Base-by-base conservation (phyloP, 371 early-diverging fungal genomes). In the Smittium culicis region DNA sequence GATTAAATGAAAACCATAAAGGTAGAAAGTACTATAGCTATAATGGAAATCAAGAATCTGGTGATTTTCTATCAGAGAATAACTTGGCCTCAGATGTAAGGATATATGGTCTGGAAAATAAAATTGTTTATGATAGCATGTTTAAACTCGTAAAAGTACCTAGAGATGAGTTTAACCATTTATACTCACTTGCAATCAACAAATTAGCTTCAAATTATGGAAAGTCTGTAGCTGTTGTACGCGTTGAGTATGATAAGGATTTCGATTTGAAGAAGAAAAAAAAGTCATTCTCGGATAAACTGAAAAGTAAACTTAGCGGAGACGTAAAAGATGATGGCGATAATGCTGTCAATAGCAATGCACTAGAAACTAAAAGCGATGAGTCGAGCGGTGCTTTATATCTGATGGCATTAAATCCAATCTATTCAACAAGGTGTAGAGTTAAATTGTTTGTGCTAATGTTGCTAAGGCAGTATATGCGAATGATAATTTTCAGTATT, bases 11-110 rank as follows among this genome's bases (percentile, higher is more conserved):
- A 45, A 45, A 45, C 14, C 20, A 14, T 45, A 20, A 45, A 14
- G 45, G 20, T 45, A 20, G 5, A 34, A 65, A 24, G 75, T 73
- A 54, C 68, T n/a, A 74, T 54, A 34, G 33, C 1, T 59, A 68
- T 32, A 32, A 5, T 60, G 61, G 34, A 11, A 11, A 11, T 20
- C 20, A 30, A 11, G 61, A 60, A 60, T 30, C 5, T 32, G 20
- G 5, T 20, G 61, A 60, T 60, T 60, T 60, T 60, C 14, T 14
- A 20, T 45, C 20, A 45, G 20, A 45, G 8, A 14, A 8, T 14
- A 8, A 45, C 8, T 14, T 45, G 20, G 45, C 45, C 8, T 8
- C 45, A 14, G 20, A 45, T 14, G 20, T 45, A 14, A 45, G 20
- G 20, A 45, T 14, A 45, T 45, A 14, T 45, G 45, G 45, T 14